Percentiles rank a stretch among this genome's conserved stretches.
These are phyloP conservation scores for Clavispora carvajalis DNA, from an alignment of 805 yeast genomes.

Conservation along the genomic window DNA sequence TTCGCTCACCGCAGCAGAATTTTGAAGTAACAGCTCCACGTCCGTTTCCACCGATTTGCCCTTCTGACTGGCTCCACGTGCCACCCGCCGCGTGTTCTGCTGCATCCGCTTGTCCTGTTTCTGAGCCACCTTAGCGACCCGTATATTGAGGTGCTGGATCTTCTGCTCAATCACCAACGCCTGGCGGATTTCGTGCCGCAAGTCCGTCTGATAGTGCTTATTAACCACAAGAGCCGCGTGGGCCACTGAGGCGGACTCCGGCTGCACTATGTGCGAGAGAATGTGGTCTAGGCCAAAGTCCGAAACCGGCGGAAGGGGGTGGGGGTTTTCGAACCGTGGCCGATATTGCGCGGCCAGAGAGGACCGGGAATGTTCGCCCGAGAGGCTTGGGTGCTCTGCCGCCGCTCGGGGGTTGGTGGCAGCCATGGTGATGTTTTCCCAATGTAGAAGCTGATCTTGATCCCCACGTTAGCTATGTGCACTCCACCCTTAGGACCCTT, in stretches of 20 bases:
- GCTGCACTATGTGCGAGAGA: conserved; percentile 17
- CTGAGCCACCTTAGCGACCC: conserved; percentile 26
- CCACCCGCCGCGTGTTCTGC: neutral
- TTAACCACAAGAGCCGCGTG: conserved; percentile 23
- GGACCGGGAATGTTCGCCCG: neutral
- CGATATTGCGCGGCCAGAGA: neutral
- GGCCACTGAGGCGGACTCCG: conserved; percentile 28
- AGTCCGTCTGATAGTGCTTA: conserved; percentile 31
- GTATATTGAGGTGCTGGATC: conserved; percentile 36
- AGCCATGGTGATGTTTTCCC: neutral
- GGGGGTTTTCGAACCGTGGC: conserved; percentile 8
- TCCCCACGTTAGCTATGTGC: neutral
- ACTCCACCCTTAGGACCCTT: too few relatives aligned
- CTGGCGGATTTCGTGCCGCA: conserved; percentile 28
- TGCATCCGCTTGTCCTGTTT: conserved; percentile 13
- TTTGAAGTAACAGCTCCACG: neutral
- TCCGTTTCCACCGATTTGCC: neutral
- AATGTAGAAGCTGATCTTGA: neutral
- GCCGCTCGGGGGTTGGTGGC: too few relatives aligned
- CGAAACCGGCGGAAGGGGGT: conserved; percentile 17
- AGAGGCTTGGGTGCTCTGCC: neutral
- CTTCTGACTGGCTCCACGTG: neutral
- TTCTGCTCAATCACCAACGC: conserved; percentile 34
- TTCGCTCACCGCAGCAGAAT: neutral
- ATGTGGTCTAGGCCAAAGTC: conserved; percentile 29